Evolutionary conservation across 305 asterid species (phyloP), one percentile per base, ranked within the genome.

Genomic region (Coffea humblotiana): DNA sequence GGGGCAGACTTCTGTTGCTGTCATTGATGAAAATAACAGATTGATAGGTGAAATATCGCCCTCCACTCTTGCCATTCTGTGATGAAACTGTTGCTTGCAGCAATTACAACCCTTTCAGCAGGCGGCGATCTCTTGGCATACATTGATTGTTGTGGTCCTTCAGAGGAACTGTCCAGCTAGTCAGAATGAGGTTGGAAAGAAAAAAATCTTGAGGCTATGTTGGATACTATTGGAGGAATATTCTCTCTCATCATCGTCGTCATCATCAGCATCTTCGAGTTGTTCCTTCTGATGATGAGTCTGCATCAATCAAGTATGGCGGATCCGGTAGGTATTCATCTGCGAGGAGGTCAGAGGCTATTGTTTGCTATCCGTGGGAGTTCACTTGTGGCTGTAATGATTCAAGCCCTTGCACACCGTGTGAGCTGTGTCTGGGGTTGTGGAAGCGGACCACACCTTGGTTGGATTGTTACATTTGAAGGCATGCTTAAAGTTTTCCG

Each of bases 11-110:
- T 91, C 97, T 0, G 87, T 94, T 27, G 98, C 96, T 0, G 94
- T 94, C 64, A 83, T 94, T 2, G 94, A 93, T 25, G 97, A 84
- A 71, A 86, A 83, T 37, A 83, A 86, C 60, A 75, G 85, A 58
- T 80, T 92, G 85, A 78, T 94, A 1, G 98, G 98, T 1, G 98
- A 94, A 66, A 91, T 94, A 87, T 92, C 97, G 0, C 94, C 98
- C 15, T 79, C 66, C 74, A 82, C 92, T 52, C 94, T 94, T 6
- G 93, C 98, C 98, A 64, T 84, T 86, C 71, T 94, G 94, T 35
- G 92, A 93, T 49, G 95, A 94, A 84, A 84, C 93, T 0, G 93
- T 87, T 52, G 95, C 95, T 23, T 23, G 86, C 92, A 0, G 96
- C 98, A 3, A 89, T 93, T 12, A 77, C 83, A 79, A 82, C 92